Percentiles rank a stretch among this genome's conserved stretches.
phyloP scores from a whole-genome alignment of 257 asterid species.

The Nicotiana obtusifolia region DNA sequence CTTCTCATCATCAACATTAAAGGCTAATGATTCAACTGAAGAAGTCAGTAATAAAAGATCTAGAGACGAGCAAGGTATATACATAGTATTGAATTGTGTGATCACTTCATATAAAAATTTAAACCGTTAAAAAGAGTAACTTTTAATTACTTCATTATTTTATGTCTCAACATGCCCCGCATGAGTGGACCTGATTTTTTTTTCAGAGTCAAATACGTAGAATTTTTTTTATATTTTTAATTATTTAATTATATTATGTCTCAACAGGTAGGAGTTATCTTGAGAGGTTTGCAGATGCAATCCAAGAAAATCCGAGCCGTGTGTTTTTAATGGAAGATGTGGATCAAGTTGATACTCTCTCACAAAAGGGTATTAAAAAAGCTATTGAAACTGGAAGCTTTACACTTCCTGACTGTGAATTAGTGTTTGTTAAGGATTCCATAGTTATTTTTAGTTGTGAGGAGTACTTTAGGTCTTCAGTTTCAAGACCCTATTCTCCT shows the following conservation, averaged over 20 bases:
- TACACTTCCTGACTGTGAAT: conserved; percentile 27
- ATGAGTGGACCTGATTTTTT: background rate
- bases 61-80: conserved; percentile 45
- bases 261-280: conserved; percentile 23
- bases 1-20: conserved; percentile 26
- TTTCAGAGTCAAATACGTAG: too few species aligned
- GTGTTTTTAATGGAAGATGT: conserved; percentile 65
- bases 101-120: background rate
- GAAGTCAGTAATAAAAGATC: conserved; percentile 50
- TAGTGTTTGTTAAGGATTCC: conserved; percentile 53
- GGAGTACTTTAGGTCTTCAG: conserved; percentile 13
- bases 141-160: background rate
- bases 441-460: conserved; percentile 56
- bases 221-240: background rate
- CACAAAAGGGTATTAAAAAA: conserved; percentile 38
- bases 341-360: conserved; percentile 37
- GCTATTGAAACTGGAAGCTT: conserved; percentile 43
- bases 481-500: conserved; percentile 23
- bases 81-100: background rate
- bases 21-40: conserved; percentile 24
- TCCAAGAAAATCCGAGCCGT: conserved; percentile 55
- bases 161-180: background rate
- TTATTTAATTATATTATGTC: background rate
- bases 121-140: background rate
- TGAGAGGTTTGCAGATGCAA: conserved; percentile 53